Evolutionary conservation across 176 grass and related monocot genomes (phyloP), one percentile per base, ranked within the genome.

Genomic region (Musa troglodytarum): DNA sequence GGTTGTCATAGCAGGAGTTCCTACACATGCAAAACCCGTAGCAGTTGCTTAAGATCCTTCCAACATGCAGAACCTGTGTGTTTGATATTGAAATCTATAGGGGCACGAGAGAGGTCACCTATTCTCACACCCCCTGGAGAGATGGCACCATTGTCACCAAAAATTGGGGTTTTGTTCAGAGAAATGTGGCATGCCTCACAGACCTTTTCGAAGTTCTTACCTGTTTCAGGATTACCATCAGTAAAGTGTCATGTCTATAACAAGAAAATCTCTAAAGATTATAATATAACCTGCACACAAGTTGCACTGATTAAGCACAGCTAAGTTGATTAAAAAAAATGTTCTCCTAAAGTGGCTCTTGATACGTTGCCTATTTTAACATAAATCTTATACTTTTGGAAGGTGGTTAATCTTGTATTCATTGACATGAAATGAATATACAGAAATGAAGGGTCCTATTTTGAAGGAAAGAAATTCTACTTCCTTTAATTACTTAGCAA

Each of bases 1-100:
- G 74, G 95, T 92, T 55, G 95, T 99, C 95, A 99, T 99, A 26
- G 95, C 95, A 28, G 90, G 88, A 67, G 91, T 92, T 76, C 95
- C 95, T 99, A 76, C 58, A 85, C 53, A 55, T 69, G 61, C 28
- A 80, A 69, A 53, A 68, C 34, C 50, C n/a, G 81, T 13, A 84
- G 51, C 68, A 78, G 73, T 25, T 43, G 16, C 25, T 19, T 49
- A n/a, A 49, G 61, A 16, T 11, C 8, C 49, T 43, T 43, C 14
- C 14, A 49, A 21, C 54, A 75, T 56, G 8, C 13, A 22, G 2
- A 71, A n/a, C 14, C 15, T 75, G 24, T 9, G 21, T 29, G 15
- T 49, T 69, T 65, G 63, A 29, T 14, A 65, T 16, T 22, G 61
- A 2, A 59, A 65, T 80, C 20, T 9, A 5, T 55, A 50, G 43